Evolutionary conservation across 140 eudicot genomes (phyloP).

Genomic region (Stevia rebaudiana): DNA sequence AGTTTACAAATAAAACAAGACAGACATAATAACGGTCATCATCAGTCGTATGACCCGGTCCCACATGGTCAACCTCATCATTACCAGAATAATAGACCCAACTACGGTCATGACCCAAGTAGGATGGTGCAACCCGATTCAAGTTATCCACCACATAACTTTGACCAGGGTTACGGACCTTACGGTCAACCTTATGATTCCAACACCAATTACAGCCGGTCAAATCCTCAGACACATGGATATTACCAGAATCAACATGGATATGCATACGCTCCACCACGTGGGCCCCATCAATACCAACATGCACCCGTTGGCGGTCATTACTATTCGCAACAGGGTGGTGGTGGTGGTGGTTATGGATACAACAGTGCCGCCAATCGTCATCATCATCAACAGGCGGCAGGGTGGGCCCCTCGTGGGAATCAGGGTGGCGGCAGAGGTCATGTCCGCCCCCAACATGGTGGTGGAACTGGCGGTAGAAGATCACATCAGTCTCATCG

Average conservation of each 20-base stretch:
- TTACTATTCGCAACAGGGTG: conserved; percentile 27
- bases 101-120: conserved; percentile 31
- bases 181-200: conserved; percentile 21
- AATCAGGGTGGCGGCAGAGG: conserved; percentile 34
- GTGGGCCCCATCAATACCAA: conserved; percentile 21
- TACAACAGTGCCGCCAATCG: background rate
- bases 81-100: conserved; percentile 36
- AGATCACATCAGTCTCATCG: conserved; percentile 25
- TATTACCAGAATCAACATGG: conserved; percentile 20
- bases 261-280: conserved; percentile 14
- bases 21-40: conserved; percentile 28
- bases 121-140: conserved; percentile 28
- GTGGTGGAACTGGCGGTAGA: conserved; percentile 25
- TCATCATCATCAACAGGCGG: conserved; percentile 10
- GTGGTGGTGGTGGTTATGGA: conserved; percentile 27
- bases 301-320: conserved; percentile 13
- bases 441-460: conserved; percentile 21
- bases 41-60: conserved; percentile 39
- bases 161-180: conserved; percentile 17
- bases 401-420: conserved; percentile 26
- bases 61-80: conserved; percentile 23
- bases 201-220: conserved; percentile 7
- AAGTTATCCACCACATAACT: conserved; percentile 34
- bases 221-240: conserved; percentile 27
- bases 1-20: conserved; percentile 54